Base-by-base conservation (phyloP, 1,139 yeast species). In the Yamadazyma oceani region DNA sequence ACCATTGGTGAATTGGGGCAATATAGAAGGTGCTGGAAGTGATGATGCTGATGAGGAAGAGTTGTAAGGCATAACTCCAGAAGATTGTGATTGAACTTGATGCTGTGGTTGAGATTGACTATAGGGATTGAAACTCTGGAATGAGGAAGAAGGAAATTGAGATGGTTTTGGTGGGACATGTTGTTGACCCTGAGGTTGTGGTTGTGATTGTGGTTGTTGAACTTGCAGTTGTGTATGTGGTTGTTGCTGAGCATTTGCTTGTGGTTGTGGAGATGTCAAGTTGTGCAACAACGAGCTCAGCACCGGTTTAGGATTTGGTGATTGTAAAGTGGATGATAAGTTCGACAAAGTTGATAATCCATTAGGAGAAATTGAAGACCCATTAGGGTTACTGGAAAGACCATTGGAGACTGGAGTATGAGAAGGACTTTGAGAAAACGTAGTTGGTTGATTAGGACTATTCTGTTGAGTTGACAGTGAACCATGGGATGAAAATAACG, bases 101-200 rank as follows among this genome's bases (percentile, higher is more conserved):
- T 35, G 9, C 6, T 29, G 32, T 11, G 25, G 29, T 12, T n/a
- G 28, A 30, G 11, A 26, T 23, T 23, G 34, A 22, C 17, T 31
- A 11, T 17, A 14, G 17, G 28, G 36, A 22, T 17, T 32, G 32
- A n/a, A 26, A 11, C 8, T 11, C 13, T 17, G 34, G 23, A 12
- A 27, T 5, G 19, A 15, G 8, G 30, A 5, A 26, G 28, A 14
- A 6, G 15, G 15, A 26, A 26, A 16, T 6, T n/a, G 15, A 12
- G 28, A 26, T 26, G 30, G 30, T 27, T 26, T n/a, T 26, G n/a
- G 4, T n/a, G 28, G 28, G 10, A 24, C n/a, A 9, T 27, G 30
- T 6, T 8, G 30, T n/a, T 27, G 30, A 16, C 11, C 11, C 5
- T 16, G 17, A 26, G 17, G 28, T 26, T 26, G 17, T 24, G 12